Evolutionary conservation across 2,329 filamentous ascomycete species (phyloP).

Genomic region (Beauveria medogensis): DNA sequence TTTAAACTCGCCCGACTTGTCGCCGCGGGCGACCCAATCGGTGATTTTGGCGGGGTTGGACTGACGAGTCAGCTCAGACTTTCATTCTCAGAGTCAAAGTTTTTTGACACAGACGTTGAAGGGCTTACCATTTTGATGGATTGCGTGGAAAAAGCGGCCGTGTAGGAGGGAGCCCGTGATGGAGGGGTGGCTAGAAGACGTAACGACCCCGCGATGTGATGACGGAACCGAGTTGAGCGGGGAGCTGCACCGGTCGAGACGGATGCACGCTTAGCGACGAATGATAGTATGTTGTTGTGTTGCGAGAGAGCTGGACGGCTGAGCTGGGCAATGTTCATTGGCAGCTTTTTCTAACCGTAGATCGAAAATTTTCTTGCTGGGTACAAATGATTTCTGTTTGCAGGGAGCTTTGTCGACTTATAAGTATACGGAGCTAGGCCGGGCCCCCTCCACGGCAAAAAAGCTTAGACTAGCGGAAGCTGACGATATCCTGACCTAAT

Average conservation of each 20-base stretch:
- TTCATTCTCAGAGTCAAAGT: no score
- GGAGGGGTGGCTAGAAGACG: background rate
- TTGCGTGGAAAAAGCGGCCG: background rate
- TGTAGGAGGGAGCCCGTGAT: background rate
- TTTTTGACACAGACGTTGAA: no score
- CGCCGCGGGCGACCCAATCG: slow-evolving; percentile 71
- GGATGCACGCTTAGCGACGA: background rate
- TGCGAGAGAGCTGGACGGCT: background rate
- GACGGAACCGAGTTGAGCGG: background rate
- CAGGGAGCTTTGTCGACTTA: background rate
- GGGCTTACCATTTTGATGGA: slow-evolving; percentile 3
- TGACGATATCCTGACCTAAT: slow-evolving; percentile 11
- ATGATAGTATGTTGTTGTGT: background rate
- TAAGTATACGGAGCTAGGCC: background rate
- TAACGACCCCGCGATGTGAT: background rate
- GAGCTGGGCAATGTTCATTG: slow-evolving; percentile 1
- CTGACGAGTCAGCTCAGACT: background rate
- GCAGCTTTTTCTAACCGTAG: background rate
- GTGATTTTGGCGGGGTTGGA: slow-evolving; percentile 50
- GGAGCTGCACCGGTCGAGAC: background rate
- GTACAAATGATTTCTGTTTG: background rate
- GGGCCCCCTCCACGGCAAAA: background rate
- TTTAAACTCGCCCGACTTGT: slow-evolving; percentile 87
- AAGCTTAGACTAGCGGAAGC: background rate
- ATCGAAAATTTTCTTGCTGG: background rate